phyloP scores from a whole-genome alignment of 208 protist genomes.

The Chromosphaera perkinsii region DNA sequence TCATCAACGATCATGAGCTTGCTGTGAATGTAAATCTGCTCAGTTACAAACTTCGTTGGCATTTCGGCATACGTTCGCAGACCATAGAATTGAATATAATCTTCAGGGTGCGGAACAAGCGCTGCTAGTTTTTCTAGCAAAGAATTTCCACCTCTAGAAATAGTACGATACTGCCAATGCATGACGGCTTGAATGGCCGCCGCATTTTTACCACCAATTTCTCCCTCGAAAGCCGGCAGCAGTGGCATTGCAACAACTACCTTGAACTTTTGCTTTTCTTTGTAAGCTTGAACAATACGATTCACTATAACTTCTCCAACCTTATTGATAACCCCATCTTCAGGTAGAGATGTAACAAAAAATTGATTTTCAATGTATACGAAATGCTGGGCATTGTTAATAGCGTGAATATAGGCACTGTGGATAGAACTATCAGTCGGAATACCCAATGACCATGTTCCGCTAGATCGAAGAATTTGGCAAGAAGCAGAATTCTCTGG shows the following conservation, averaged over 20 bases:
- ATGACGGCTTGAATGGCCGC: slow-evolving; percentile 19
- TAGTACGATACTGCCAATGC: slow-evolving; percentile 25
- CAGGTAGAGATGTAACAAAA: slow-evolving; percentile 27
- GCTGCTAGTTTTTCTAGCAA: not conserved
- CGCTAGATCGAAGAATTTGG: slow-evolving; percentile 6
- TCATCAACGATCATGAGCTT: slow-evolving; percentile 43
- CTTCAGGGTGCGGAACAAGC: not conserved
- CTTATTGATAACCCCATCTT: slow-evolving; percentile 19
- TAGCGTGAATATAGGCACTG: slow-evolving; percentile 24
- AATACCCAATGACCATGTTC: slow-evolving; percentile 16
- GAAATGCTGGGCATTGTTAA: slow-evolving; percentile 27
- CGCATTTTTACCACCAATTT: not conserved
- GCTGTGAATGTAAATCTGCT: slow-evolving; percentile 41
- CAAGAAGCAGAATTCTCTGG: not conserved
- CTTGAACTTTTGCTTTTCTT: slow-evolving; percentile 17
- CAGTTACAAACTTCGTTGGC: not conserved
- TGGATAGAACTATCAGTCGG: slow-evolving; percentile 21
- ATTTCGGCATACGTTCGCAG: slow-evolving; percentile 5
- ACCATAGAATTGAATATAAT: slow-evolving; percentile 7
- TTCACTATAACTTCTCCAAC: slow-evolving; percentile 15
- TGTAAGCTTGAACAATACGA: slow-evolving; percentile 12
- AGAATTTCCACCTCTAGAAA: slow-evolving; percentile 14
- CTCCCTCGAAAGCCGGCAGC: slow-evolving; percentile 35
- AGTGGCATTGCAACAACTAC: slow-evolving; percentile 31
- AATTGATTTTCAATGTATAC: slow-evolving; percentile 46